phyloP scores from a whole-genome alignment of 1,284 basidiomycete species.

The Sphaerobolus stellatus region DNA sequence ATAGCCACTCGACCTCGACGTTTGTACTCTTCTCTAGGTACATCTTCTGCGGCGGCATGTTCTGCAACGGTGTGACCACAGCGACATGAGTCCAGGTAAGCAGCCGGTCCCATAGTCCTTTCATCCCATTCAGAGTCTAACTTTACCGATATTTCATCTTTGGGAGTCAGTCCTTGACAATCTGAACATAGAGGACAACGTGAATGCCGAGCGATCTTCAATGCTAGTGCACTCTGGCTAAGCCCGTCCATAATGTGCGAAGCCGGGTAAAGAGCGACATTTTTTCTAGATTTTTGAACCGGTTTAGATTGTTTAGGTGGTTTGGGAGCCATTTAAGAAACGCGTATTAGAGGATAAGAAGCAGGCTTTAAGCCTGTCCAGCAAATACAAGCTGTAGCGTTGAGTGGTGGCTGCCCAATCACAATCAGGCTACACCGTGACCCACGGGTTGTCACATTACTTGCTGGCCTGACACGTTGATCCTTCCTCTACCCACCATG shows the following conservation, averaged over 20 bases:
- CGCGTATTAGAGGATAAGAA: background rate
- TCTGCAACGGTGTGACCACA: constrained; percentile 74
- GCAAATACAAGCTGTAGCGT: no score
- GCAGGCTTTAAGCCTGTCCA: no score
- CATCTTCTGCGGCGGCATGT: constrained; percentile 66
- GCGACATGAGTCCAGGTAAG: constrained; percentile 64
- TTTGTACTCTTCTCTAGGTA: constrained; percentile 61
- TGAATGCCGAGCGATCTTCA: constrained; percentile 76
- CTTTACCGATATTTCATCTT: constrained; percentile 52
- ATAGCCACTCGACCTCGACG: constrained; percentile 77
- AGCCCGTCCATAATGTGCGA: constrained; percentile 49
- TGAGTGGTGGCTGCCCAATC: no score
- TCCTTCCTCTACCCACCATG: constrained; percentile 20
- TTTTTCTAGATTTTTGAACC: background rate
- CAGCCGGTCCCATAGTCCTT: constrained; percentile 31
- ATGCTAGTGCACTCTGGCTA: constrained; percentile 47
- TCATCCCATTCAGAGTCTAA: constrained; percentile 51
- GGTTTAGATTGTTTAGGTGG: constrained; percentile 1
- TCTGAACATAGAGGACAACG: constrained; percentile 58
- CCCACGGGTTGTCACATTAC: background rate
- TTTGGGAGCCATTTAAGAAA: background rate
- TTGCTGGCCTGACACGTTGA: constrained; percentile 3
- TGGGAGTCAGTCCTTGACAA: constrained; percentile 70
- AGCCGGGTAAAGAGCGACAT: constrained; percentile 51
- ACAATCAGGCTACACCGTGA: background rate